Evolutionary conservation across 305 asterid genomes (phyloP).

Genomic region (Solanum chacoense): DNA sequence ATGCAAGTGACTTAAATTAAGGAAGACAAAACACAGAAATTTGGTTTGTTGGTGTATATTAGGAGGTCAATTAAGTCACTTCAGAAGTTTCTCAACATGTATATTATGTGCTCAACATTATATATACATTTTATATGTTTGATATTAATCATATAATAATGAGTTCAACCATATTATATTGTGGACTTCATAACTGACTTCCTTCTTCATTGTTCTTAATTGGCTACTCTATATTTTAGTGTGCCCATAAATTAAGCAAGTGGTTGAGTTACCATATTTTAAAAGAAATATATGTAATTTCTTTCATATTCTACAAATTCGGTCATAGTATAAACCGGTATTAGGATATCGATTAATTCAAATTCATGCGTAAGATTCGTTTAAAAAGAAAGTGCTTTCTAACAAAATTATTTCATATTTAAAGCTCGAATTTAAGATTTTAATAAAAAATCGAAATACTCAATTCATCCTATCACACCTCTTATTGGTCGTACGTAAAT

Average conservation of each 20-base stretch:
- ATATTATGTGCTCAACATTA: neutral
- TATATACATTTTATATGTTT: neutral
- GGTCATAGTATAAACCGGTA: neutral
- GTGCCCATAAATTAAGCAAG: neutral
- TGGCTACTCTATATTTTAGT: neutral
- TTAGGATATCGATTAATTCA: neutral
- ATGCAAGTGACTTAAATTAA: neutral
- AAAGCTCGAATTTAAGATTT: rapidly evolving
- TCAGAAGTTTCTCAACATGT: neutral
- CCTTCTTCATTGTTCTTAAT: neutral
- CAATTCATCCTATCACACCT: neutral
- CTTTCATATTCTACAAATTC: neutral
- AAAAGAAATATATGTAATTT: too few relatives aligned
- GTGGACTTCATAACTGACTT: neutral
- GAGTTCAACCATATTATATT: neutral
- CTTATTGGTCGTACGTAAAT: too few relatives aligned
- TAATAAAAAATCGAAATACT: neutral
- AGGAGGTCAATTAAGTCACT: neutral
- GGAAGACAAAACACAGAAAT: neutral
- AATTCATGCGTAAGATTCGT: neutral
- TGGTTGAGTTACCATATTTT: neutral
- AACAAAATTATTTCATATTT: neutral
- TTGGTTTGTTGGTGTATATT: neutral
- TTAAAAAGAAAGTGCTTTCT: too few relatives aligned
- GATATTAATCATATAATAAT: neutral